Base-by-base conservation (phyloP, 2,329 filamentous ascomycete species). In the Pestalotiopsis sp. region DNA sequence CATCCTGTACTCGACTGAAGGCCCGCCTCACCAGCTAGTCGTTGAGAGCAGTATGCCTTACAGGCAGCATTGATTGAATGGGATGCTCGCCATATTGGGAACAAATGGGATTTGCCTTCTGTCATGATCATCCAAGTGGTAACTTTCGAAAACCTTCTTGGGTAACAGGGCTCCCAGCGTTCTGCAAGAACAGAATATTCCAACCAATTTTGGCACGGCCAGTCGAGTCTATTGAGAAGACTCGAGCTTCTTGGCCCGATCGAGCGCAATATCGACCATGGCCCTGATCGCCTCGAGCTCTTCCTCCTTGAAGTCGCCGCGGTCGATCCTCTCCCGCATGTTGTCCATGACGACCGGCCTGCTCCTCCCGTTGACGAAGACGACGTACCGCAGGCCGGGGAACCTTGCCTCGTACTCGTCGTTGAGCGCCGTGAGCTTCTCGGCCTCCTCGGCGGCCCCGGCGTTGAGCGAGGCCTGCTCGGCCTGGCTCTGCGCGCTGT, bases 211-310 rank as follows among this genome's bases (percentile, higher is more conserved):
- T 5, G 23, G 27, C 57, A 36, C 57, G 45, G 45, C n/a, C 4
- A 27, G 7, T 58, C 56, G 27, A 41, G n/a, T 38, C 60, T 66
- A 73, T 23, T 66, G 56, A 20, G 64, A 49, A 71, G 76, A 60
- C 23, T 69, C 69, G 52, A 93, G 79, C 79, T 94, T 97, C 39
- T 80, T 79, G 1, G 91, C 93, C 63, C 95, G 88, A 76, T 97
- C 93, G 65, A 88, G 87, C 38, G 95, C 95, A 76, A 98, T 98
- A 75, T 94, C 92, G 76, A 93, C 94, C 93, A 98, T 97, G 56
- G 95, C 94, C 92, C 92, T 86, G 64, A 97, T 91, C 5, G 89
- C 93, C 73, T 92, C 92, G 68, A 83, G 79, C 70, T 94, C 88
- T 81, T 98, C 95, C 17, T 83, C 83, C 27, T 84, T 80, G 65